These are phyloP conservation scores for Purshia tridentata DNA, from an alignment of 306 rosid species.

Conservation along the genomic window DNA sequence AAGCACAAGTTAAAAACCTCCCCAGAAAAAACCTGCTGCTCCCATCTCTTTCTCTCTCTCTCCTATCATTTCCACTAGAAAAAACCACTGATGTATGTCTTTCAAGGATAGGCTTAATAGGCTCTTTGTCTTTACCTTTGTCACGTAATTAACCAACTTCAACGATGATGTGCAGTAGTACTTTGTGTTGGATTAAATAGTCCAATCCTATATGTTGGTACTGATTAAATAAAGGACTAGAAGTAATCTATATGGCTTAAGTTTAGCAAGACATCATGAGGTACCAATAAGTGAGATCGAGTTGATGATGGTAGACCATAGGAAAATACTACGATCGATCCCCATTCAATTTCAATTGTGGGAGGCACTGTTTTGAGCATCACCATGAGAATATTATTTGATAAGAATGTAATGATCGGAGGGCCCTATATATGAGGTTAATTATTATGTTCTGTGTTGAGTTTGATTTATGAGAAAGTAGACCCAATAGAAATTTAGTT, in stretches of 20 bases:
- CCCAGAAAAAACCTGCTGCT: constrained; percentile 31
- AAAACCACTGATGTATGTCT: not conserved
- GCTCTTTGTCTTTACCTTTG: no score
- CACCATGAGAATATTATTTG: not conserved
- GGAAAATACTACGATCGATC: not conserved
- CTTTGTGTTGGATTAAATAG: no score
- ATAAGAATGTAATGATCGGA: not conserved
- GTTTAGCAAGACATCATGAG: constrained; percentile 3
- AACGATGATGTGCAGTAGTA: no score
- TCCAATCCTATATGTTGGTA: no score
- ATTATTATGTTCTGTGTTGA: constrained; percentile 9
- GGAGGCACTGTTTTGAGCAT: constrained; percentile 32
- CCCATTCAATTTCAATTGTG: constrained; percentile 21
- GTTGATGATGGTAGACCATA: no score
- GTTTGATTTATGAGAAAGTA: not conserved
- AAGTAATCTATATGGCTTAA: not conserved
- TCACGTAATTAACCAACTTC: no score
- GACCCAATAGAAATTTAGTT: not conserved
- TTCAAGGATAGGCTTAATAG: not conserved
- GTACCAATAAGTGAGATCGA: not conserved
- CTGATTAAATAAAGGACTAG: not conserved
- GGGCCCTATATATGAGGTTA: constrained; percentile 10
- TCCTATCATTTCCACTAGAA: not conserved
- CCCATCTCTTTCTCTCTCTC: not conserved
- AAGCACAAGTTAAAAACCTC: constrained; percentile 25